Base-by-base conservation (phyloP, 768 basidiomycete genomes). In the Auricularia sp. region DNA sequence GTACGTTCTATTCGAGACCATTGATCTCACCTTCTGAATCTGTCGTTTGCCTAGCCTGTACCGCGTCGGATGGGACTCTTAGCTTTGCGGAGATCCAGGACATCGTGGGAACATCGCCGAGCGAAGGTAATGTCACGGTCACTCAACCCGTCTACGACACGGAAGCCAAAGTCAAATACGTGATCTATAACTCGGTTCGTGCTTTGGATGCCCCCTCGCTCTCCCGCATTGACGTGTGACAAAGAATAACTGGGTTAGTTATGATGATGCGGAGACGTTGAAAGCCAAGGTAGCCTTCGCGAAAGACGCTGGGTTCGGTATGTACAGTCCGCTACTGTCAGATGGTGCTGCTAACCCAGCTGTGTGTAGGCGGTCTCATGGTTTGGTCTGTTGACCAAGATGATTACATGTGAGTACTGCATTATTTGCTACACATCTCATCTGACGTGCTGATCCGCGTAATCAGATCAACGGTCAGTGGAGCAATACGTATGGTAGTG, bases 351-450 rank as follows among this genome's bases (percentile, higher is more conserved):
- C 42, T 43, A 43, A 43, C 42, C 8, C 10, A 43, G 8, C 16
- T 16, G 16, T 43, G 23, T 43, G 10, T 16, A 43, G 42, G 42
- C 16, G 42, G 42, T 10, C 42, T 43, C 42, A 43, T 43, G 42
- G 33, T 63, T 44, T 63, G 62, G 62, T 63, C 62, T 12, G 21
- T 63, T 11, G 62, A 63, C 47, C 62, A 63, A 63, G 62, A 63
- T 39, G 62, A 61, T 61, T 43, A 10, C 42, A 43, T 10, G 42
- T 43, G 1, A 43, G 42, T 16, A 8, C 23, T 23, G 23, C 23
- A 23, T 23, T 23, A 23, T 23, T 23, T 23, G 23, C 23, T 23
- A 23, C 23, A 23, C 23, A 23, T 23, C 23, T 23, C 23, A 23
- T 23, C 23, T 23, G 23, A 23, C 23, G 23, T 23, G 23, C 23